These are phyloP conservation scores for Purpureocillium lavendulum DNA, from an alignment of 2,329 filamentous ascomycete species.

Conservation along the genomic window DNA sequence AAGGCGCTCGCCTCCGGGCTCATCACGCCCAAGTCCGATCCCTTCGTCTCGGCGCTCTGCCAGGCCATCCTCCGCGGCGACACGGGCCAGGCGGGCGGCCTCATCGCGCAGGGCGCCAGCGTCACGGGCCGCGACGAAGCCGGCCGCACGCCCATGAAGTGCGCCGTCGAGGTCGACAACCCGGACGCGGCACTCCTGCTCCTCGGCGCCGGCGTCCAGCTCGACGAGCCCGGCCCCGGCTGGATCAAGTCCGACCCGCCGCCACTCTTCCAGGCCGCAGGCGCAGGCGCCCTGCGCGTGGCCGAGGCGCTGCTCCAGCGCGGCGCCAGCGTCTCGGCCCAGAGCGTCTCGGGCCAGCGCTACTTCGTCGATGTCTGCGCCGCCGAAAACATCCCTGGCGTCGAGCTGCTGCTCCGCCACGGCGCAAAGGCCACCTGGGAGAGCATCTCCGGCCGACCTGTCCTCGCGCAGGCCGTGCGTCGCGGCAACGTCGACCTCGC, in stretches of 20 bases:
- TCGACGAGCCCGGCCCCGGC: conserved; percentile 9
- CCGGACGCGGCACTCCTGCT: conserved; percentile 22
- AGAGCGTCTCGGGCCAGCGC: conserved; percentile 17
- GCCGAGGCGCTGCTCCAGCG: conserved; percentile 17
- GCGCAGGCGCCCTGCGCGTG: conserved; percentile 17
- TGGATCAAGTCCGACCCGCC: conserved; percentile 15
- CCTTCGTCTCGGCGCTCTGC: conserved; percentile 26
- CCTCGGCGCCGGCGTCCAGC: conserved; percentile 20
- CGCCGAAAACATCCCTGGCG: conserved; percentile 10
- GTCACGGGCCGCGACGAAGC: conserved; percentile 27
- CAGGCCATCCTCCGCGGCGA: conserved; percentile 24
- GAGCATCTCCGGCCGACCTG: conserved; percentile 14
- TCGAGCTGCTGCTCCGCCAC: conserved; percentile 18
- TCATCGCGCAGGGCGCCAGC: conserved; percentile 25
- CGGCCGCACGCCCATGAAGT: conserved; percentile 23
- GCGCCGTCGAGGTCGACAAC: conserved; percentile 23
- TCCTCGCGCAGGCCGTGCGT: conserved; percentile 18
- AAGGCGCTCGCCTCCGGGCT: conserved; percentile 22
- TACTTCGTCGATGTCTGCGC: conserved; percentile 19
- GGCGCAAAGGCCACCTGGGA: conserved; percentile 20
- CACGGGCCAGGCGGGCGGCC: conserved; percentile 20
- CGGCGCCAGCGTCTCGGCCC: conserved; percentile 21
- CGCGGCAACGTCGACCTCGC: conserved; percentile 18
- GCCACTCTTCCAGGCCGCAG: conserved; percentile 23
- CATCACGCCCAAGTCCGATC: conserved; percentile 25